A percentile compares a stretch with the other conserved stretches of the same genome.
These are phyloP conservation scores for Cicer pinnatifidum DNA, from an alignment of 306 rosid species.

Conservation along the genomic window DNA sequence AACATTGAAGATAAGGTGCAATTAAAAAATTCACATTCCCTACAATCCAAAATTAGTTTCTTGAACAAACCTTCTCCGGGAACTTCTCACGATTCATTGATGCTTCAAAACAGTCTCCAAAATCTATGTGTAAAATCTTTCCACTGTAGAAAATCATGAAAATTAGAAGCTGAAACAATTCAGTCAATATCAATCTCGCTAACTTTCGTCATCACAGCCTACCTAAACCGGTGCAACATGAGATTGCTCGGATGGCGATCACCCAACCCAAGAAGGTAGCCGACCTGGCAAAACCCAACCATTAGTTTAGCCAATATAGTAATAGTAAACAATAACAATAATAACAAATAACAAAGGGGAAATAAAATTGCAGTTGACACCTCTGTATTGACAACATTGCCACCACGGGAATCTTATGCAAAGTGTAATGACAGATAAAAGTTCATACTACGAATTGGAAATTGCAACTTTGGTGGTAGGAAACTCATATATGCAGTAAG, in stretches of 20 bases:
- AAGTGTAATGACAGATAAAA: conserved; percentile 20
- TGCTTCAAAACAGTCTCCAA: conserved; percentile 98
- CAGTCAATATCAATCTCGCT: conserved; percentile 13
- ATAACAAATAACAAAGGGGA: conserved; percentile 3
- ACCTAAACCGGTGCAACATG: conserved; percentile 92
- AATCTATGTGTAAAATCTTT: conserved; percentile 95
- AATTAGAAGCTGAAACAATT: conserved; percentile 40
- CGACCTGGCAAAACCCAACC: conserved; percentile 65
- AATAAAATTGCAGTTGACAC: not conserved
- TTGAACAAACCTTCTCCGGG: conserved; percentile 78
- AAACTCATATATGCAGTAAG: conserved; percentile 13
- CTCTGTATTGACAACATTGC: not conserved
- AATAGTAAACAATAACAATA: conserved; percentile 3
- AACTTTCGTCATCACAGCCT: conserved; percentile 41
- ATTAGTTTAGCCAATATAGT: conserved; percentile 22
- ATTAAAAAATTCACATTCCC: conserved; percentile 21
- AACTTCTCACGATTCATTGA: conserved; percentile 98
- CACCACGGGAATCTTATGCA: not conserved
- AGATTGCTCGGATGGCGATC: conserved; percentile 99
- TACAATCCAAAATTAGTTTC: conserved; percentile 9
- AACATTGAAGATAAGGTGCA: conserved; percentile 40
- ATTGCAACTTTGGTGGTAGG: conserved; percentile 32
- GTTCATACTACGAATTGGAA: conserved; percentile 2
- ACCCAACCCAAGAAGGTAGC: conserved; percentile 98
- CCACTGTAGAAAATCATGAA: conserved; percentile 65